Evolutionary conservation across 768 basidiomycete species (phyloP).

Genomic region (Neoboletus magnificus): DNA sequence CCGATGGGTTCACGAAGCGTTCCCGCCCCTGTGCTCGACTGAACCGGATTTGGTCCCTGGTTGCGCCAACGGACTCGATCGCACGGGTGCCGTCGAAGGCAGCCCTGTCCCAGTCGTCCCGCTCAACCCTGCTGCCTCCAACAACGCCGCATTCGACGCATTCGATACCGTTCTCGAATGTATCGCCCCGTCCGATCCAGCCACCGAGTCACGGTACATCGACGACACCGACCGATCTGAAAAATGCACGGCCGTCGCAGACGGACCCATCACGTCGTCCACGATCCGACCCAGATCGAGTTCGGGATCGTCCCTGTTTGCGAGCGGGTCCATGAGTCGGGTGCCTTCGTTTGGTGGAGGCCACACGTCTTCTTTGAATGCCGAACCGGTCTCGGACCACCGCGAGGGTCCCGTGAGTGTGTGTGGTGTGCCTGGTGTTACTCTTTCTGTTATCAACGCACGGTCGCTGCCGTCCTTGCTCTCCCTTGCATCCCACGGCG

Average conservation of each 20-base stretch:
- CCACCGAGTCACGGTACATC: conserved; percentile 11
- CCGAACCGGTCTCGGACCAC: conserved; percentile 41
- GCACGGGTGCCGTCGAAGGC: background rate
- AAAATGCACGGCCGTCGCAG: conserved; percentile 11
- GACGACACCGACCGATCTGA: conserved; percentile 27
- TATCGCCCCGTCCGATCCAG: background rate
- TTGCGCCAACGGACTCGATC: conserved; percentile 23
- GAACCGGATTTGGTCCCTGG: background rate
- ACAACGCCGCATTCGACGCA: conserved; percentile 18
- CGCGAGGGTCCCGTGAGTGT: background rate
- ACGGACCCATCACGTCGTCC: conserved; percentile 48
- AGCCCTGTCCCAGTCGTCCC: background rate
- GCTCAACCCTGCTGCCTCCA: conserved; percentile 25
- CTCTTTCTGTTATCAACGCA: background rate
- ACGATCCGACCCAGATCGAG: conserved; percentile 43
- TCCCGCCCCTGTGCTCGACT: background rate
- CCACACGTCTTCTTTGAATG: conserved; percentile 48
- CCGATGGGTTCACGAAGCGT: background rate
- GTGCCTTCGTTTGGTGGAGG: conserved; percentile 35
- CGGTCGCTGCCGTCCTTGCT: background rate
- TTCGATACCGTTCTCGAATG: conserved; percentile 23
- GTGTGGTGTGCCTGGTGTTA: background rate
- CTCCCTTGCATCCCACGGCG: conserved; percentile 18
- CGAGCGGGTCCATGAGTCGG: conserved; percentile 22
- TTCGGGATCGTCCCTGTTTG: conserved; percentile 17